Conservation (phyloP, 2,329 filamentous ascomycete genomes). For the Alternaria infectoria region DNA sequence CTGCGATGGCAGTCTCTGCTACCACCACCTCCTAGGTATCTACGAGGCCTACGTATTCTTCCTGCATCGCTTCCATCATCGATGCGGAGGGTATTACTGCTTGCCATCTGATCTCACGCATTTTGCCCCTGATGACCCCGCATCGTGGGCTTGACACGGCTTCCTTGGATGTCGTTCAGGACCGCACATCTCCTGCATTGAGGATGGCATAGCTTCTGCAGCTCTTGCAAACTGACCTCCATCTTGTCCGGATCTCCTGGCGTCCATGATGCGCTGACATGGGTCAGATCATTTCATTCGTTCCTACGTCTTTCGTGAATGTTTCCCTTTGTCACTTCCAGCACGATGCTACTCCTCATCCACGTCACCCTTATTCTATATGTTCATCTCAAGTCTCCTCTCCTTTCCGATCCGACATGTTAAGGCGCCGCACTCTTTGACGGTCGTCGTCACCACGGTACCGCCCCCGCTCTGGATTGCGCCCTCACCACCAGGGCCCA, state of each 20-base stretch:
- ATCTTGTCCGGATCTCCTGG: neutral
- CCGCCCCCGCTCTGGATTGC: neutral
- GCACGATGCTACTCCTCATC: too few relatives aligned
- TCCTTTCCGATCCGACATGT: neutral
- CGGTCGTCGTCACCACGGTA: neutral
- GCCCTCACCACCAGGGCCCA: neutral
- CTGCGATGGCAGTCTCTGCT: neutral
- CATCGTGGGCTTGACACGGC: neutral
- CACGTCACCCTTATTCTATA: neutral
- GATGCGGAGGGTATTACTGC: rapidly evolving
- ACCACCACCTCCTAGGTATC: neutral
- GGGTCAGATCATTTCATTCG: neutral
- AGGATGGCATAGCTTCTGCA: neutral
- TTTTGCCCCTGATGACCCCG: neutral
- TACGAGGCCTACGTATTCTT: neutral
- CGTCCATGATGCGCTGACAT: too few relatives aligned
- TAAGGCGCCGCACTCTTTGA: neutral
- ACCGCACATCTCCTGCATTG: neutral
- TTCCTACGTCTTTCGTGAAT: neutral
- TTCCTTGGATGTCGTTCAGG: neutral
- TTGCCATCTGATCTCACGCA: neutral
- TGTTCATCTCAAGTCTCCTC: neutral
- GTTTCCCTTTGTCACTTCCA: neutral
- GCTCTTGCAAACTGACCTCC: too few relatives aligned
- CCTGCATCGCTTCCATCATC: neutral